phyloP scores from a whole-genome alignment of 306 rosid species.

The Gastrolobium bilobum region DNA sequence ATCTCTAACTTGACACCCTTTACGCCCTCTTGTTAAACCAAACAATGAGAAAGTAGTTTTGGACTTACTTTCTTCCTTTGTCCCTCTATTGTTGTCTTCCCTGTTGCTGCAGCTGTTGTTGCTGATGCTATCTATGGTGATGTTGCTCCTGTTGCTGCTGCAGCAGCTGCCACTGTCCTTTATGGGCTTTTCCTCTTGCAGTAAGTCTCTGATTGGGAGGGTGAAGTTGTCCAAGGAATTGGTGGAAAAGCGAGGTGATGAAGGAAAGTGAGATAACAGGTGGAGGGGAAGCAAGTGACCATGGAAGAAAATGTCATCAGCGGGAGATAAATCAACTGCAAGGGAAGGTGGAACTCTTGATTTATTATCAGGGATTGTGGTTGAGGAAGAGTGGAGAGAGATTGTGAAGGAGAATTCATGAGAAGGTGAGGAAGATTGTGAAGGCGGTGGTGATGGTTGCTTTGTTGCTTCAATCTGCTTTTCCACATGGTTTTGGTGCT shows the following conservation, averaged over 20 bases:
- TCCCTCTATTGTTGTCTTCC: constrained; percentile 43
- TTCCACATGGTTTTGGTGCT: constrained; percentile 46
- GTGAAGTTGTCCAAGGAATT: constrained; percentile 73
- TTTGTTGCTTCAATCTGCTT: constrained; percentile 43
- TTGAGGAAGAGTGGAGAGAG: constrained; percentile 75
- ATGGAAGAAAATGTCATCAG: constrained; percentile 98
- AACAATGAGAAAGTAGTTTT: constrained; percentile 76
- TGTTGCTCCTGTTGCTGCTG: constrained; percentile 50
- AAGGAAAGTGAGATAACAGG: constrained; percentile 83
- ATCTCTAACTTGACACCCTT: constrained; percentile 55
- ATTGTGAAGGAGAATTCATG: constrained; percentile 96
- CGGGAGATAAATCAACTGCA: constrained; percentile 90
- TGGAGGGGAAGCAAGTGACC: constrained; percentile 97
- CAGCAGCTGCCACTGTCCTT: constrained; percentile 44
- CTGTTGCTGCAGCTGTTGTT: constrained; percentile 31
- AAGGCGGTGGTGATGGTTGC: constrained; percentile 52
- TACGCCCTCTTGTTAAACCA: constrained; percentile 66
- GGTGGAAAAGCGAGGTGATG: constrained; percentile 83
- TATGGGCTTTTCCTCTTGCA: constrained; percentile 43
- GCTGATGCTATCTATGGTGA: not conserved
- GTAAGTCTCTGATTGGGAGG: constrained; percentile 62
- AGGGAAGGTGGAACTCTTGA: constrained; percentile 59
- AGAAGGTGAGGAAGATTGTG: constrained; percentile 83
- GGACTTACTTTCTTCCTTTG: constrained; percentile 49
- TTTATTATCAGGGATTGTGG: constrained; percentile 57